Conservation (phyloP, 164 flowering plant genomes). For the Nymphaea colorata region DNA sequence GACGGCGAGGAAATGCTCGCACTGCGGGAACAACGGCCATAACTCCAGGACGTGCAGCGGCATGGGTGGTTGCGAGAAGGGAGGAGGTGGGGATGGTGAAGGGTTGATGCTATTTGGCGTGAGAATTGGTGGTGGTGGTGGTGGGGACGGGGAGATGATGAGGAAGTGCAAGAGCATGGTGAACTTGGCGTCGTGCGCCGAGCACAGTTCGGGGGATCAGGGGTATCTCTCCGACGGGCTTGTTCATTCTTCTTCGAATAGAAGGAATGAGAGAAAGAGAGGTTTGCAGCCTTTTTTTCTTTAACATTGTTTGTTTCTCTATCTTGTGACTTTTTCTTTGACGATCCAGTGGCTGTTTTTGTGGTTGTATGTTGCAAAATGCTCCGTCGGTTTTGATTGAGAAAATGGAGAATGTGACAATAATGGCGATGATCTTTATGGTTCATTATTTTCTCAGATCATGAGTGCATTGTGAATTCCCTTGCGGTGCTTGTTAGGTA, state of each 20-base stretch:
- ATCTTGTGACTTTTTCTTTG: neutral
- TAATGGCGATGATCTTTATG: neutral
- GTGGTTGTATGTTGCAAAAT: too few relatives aligned
- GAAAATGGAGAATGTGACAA: neutral
- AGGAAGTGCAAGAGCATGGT: slow-evolving; percentile 39
- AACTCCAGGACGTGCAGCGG: slow-evolving; percentile 30
- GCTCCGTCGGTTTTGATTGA: neutral
- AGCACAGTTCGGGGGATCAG: slow-evolving; percentile 8
- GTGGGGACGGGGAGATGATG: slow-evolving; percentile 7
- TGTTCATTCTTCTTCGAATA: slow-evolving; percentile 3
- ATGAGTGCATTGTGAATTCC: too few relatives aligned
- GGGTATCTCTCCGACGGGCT: slow-evolving; percentile 26
- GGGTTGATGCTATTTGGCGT: slow-evolving; percentile 31
- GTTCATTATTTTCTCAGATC: too few relatives aligned
- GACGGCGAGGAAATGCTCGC: slow-evolving; percentile 25
- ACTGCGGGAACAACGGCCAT: slow-evolving; percentile 38
- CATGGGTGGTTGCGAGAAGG: slow-evolving; percentile 5
- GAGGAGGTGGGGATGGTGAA: neutral
- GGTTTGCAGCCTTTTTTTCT: slow-evolving; percentile 8
- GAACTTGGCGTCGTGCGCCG: slow-evolving; percentile 15
- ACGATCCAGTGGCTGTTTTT: too few relatives aligned
- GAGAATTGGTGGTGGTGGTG: slow-evolving; percentile 5
- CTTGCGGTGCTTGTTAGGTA: too few relatives aligned
- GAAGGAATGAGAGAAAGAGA: slow-evolving; percentile 14
- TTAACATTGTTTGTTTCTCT: neutral